Evolutionary conservation across 192 early-diverging fungal genomes (phyloP).

Genomic region (Coemansia erecta): DNA sequence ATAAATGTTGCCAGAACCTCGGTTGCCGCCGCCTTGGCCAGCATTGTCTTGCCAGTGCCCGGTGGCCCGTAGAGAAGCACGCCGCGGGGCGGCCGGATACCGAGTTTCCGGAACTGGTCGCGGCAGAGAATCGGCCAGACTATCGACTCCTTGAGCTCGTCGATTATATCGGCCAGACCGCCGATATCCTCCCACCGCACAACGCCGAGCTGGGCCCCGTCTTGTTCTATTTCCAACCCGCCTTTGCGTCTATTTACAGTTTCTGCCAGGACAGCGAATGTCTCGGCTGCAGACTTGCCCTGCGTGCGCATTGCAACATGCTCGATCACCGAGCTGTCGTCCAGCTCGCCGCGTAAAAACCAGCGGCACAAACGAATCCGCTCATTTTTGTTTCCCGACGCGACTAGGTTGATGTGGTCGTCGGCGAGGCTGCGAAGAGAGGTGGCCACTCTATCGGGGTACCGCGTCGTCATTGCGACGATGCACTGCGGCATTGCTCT

Average conservation of each 20-base stretch:
- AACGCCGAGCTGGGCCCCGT: constrained; percentile 1
- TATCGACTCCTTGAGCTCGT: constrained; percentile 68
- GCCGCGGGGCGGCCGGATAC: constrained; percentile 76
- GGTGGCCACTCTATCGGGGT: constrained; percentile 28
- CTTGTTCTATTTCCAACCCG: not conserved
- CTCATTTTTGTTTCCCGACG: constrained; percentile 20
- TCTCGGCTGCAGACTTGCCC: constrained; percentile 29
- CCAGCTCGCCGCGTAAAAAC: constrained; percentile 11
- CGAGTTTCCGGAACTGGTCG: constrained; percentile 64
- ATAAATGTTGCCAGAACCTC: constrained; percentile 83
- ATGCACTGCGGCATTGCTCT: constrained; percentile 18
- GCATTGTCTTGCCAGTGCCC: constrained; percentile 89
- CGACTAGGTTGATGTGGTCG: constrained; percentile 38
- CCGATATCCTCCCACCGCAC: constrained; percentile 81
- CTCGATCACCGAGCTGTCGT: not conserved
- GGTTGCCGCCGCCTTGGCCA: constrained; percentile 80
- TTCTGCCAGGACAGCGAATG: constrained; percentile 12
- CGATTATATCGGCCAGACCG: constrained; percentile 71
- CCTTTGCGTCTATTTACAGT: not conserved
- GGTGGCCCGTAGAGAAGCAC: constrained; percentile 83
- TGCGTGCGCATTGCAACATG: constrained; percentile 10
- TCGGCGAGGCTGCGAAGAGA: constrained; percentile 33
- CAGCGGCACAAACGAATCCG: constrained; percentile 26
- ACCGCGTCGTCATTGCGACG: constrained; percentile 48
- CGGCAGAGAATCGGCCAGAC: constrained; percentile 73